Evolutionary conservation across 2,329 filamentous ascomycete species (phyloP).

Genomic region (Aspergillus jensenii): DNA sequence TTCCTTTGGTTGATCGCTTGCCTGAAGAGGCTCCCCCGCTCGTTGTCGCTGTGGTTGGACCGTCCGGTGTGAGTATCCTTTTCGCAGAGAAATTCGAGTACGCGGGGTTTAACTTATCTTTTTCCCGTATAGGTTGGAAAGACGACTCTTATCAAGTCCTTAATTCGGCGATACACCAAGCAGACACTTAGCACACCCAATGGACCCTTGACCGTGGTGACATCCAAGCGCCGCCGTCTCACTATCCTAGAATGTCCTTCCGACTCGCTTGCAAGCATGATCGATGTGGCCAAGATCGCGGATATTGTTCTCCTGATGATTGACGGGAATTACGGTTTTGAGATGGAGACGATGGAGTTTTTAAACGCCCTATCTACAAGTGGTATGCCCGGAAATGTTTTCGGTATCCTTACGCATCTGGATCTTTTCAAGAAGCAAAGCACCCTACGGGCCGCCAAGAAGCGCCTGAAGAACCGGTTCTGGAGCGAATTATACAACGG

Average conservation of each 20-base stretch:
- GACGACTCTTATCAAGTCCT: constrained; percentile 90
- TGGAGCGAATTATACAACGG: constrained; percentile 98
- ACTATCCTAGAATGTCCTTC: constrained; percentile 97
- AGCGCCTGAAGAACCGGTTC: constrained; percentile 89
- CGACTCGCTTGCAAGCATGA: constrained; percentile 90
- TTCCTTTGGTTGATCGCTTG: constrained; percentile 91
- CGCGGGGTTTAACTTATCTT: not conserved
- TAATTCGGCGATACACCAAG: constrained; percentile 92
- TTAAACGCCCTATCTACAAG: constrained; percentile 89
- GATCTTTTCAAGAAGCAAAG: constrained; percentile 95
- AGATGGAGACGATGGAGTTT: constrained; percentile 99
- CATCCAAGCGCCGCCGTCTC: constrained; percentile 89
- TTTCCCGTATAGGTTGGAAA: constrained; percentile 63
- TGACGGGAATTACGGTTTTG: constrained; percentile 96
- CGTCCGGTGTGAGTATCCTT: constrained; percentile 69
- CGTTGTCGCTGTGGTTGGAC: constrained; percentile 90
- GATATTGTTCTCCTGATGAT: constrained; percentile 98
- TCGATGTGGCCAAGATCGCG: constrained; percentile 94
- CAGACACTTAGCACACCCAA: constrained; percentile 87
- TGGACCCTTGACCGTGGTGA: constrained; percentile 93
- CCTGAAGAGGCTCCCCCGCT: constrained; percentile 94
- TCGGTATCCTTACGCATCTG: constrained; percentile 93
- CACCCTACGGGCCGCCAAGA: constrained; percentile 88
- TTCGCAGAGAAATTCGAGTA: not conserved
- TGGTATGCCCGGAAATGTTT: constrained; percentile 98